Conservation (phyloP, 345 rosid species). For the Bretschneidera sinensis region DNA sequence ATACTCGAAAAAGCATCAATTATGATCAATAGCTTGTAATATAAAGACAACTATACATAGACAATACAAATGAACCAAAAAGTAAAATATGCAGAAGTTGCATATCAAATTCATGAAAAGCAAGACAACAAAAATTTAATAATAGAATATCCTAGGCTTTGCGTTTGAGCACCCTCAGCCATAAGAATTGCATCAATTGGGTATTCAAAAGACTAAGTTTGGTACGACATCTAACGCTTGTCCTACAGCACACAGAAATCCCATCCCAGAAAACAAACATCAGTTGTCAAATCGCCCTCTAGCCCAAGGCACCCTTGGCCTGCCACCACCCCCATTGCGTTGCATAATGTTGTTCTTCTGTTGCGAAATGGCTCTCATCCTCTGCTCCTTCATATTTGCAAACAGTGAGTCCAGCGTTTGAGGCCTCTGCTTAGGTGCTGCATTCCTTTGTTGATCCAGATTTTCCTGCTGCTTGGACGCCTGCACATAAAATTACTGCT, state of each 20-base stretch:
- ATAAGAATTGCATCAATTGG: neutral
- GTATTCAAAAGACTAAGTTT: too few relatives aligned
- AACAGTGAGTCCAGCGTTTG: conserved; percentile 76
- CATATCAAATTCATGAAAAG: too few relatives aligned
- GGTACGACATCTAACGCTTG: neutral
- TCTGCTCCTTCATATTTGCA: conserved; percentile 82
- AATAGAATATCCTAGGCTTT: too few relatives aligned
- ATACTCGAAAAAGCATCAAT: too few relatives aligned
- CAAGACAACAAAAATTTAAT: too few relatives aligned
- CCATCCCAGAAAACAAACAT: conserved; percentile 3
- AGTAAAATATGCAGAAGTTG: too few relatives aligned
- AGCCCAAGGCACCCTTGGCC: conserved; percentile 47
- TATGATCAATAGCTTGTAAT: too few relatives aligned
- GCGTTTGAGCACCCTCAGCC: neutral
- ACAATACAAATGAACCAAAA: too few relatives aligned
- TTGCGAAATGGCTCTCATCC: conserved; percentile 40
- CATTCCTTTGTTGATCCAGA: conserved; percentile 28
- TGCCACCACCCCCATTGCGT: conserved; percentile 23
- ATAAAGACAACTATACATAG: too few relatives aligned
- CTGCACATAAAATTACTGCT: neutral
- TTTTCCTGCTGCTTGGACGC: conserved; percentile 14
- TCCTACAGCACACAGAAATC: too few relatives aligned
- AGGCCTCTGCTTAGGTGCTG: conserved; percentile 44
- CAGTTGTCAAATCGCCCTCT: conserved; percentile 53
- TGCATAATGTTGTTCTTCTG: conserved; percentile 28